phyloP scores from a whole-genome alignment of 331 rosid species.

The Spiraea crenata region DNA sequence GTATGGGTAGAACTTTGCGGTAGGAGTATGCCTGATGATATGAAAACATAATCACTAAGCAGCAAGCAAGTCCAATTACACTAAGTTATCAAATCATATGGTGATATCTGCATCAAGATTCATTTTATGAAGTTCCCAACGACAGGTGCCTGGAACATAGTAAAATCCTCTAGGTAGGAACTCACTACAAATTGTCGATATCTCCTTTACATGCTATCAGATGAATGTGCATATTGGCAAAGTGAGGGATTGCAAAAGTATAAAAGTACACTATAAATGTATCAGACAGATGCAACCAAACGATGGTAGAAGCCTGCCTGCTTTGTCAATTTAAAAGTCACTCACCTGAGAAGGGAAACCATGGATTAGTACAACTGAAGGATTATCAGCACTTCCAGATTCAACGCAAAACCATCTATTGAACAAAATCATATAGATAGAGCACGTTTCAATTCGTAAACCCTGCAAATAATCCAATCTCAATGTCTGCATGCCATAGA shows the following conservation, averaged over 20 bases:
- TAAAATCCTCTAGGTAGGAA: no score
- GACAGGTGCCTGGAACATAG: neutral
- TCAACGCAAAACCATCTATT: slow-evolving; percentile 95
- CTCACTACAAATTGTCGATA: no score
- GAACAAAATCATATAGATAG: slow-evolving; percentile 52
- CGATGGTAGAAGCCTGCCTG: neutral
- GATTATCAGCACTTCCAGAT: slow-evolving; percentile 70
- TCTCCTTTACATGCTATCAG: no score
- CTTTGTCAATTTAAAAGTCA: neutral
- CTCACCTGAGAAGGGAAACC: slow-evolving; percentile 95
- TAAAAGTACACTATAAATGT: neutral
- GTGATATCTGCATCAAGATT: neutral
- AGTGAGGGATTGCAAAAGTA: neutral
- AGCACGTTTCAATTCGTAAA: slow-evolving; percentile 47
- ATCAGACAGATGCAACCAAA: slow-evolving; percentile 6
- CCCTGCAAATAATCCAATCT: slow-evolving; percentile 45
- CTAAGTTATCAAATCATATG: neutral
- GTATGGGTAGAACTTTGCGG: slow-evolving; percentile 79
- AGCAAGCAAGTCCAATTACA: neutral
- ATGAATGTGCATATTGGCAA: no score
- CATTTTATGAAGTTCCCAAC: neutral
- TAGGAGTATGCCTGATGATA: slow-evolving; percentile 77
- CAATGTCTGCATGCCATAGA: slow-evolving; percentile 27
- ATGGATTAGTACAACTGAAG: slow-evolving; percentile 72
- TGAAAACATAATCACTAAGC: neutral